These are phyloP conservation scores for Populus hybrid DNA, from an alignment of 441 rosid genomes.

Conservation along the genomic window DNA sequence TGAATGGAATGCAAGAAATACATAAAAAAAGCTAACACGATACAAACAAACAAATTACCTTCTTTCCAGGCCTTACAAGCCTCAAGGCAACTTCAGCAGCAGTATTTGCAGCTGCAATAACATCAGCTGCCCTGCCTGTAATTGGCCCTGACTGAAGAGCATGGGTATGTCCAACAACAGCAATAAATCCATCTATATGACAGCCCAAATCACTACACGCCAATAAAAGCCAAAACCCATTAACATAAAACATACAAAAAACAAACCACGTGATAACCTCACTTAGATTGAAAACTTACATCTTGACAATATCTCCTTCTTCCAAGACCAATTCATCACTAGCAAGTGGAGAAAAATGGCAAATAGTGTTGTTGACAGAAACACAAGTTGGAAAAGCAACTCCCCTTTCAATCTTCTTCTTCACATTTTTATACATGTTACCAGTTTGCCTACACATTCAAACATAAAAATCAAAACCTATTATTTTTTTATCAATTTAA, in stretches of 20 bases:
- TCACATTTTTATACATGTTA: constrained; percentile 84
- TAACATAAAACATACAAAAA: background rate
- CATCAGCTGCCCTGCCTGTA: constrained; percentile 82
- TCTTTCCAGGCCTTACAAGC: constrained; percentile 95
- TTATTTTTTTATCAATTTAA: background rate
- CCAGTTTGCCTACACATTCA: constrained; percentile 62
- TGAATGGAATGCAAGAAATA: background rate
- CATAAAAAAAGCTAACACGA: background rate
- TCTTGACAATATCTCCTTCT: constrained; percentile 83
- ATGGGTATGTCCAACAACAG: constrained; percentile 87
- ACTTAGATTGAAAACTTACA: constrained; percentile 43
- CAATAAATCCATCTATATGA: constrained; percentile 95
- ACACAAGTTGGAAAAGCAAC: constrained; percentile 95
- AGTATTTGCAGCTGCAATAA: constrained; percentile 85
- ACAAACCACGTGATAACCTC: background rate
- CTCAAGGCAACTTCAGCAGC: constrained; percentile 99
- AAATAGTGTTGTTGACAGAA: constrained; percentile 82
- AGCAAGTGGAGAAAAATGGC: constrained; percentile 89
- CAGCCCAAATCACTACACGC: constrained; percentile 85
- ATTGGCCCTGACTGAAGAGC: constrained; percentile 71
- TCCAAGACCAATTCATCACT: constrained; percentile 72
- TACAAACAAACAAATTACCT: constrained; percentile 38
- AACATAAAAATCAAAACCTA: background rate
- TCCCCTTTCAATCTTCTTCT: constrained; percentile 90
- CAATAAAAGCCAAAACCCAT: background rate